Evolutionary conservation across 352 stramenopile species (phyloP).

Genomic region (Thraustotheca clavata): DNA sequence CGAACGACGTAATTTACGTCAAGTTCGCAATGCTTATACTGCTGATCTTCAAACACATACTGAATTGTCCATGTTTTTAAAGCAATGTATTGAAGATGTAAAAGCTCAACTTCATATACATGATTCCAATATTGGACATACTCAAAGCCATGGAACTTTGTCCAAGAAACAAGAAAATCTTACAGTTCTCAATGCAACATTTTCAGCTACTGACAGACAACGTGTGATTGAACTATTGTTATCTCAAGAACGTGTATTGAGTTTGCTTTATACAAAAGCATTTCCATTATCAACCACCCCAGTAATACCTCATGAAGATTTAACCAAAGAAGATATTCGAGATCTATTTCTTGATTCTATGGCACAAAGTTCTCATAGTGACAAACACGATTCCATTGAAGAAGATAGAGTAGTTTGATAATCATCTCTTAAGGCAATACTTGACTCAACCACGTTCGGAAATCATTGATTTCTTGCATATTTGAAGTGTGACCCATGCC

Average conservation of each 20-base stretch:
- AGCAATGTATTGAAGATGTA: conserved; percentile 79
- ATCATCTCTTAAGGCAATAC: background rate
- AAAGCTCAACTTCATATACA: conserved; percentile 41
- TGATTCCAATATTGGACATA: conserved; percentile 1
- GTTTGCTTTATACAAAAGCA: conserved; percentile 63
- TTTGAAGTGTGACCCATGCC: conserved; percentile 12
- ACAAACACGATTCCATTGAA: too few relatives aligned
- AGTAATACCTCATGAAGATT: background rate
- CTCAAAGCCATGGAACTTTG: background rate
- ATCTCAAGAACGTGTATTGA: conserved; percentile 73
- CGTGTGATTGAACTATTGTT: conserved; percentile 69
- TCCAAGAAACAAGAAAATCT: too few relatives aligned
- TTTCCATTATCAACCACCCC: conserved; percentile 34
- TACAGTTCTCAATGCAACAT: conserved; percentile 12
- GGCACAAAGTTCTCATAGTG: too few relatives aligned
- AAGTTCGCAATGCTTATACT: conserved; percentile 67
- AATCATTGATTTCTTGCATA: background rate
- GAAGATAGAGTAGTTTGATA: background rate
- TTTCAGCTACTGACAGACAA: conserved; percentile 46
- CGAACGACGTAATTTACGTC: conserved; percentile 71
- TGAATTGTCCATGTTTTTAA: conserved; percentile 74
- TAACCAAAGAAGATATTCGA: conserved; percentile 17
- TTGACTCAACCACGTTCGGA: background rate
- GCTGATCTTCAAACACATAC: conserved; percentile 62
- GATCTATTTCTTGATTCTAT: conserved; percentile 17